These are phyloP conservation scores for Spergularia azorica DNA, from an alignment of 179 eudicot genomes.

Conservation along the genomic window DNA sequence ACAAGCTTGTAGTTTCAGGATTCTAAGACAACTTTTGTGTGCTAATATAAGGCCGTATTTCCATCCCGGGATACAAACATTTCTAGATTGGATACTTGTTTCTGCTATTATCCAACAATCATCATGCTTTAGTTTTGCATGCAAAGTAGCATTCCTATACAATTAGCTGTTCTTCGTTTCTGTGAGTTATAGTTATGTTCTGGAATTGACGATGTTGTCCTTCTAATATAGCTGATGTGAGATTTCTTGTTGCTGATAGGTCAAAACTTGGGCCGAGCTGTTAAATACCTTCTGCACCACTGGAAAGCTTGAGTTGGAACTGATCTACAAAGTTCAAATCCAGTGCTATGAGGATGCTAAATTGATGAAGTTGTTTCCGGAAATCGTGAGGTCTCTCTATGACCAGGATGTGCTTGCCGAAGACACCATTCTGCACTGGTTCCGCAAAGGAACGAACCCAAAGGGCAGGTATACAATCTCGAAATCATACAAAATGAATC, in stretches of 20 bases:
- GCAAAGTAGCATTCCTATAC: too few relatives aligned
- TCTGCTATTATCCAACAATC: neutral
- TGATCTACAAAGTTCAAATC: constrained; percentile 88
- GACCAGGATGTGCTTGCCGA: constrained; percentile 98
- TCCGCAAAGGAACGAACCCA: constrained; percentile 82
- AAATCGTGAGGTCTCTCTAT: constrained; percentile 85
- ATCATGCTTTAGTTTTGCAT: neutral
- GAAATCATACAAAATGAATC: neutral
- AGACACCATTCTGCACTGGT: constrained; percentile 96
- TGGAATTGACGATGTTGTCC: neutral
- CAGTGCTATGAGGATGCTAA: constrained; percentile 98
- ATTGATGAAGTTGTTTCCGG: constrained; percentile 95
- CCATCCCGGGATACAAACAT: too few relatives aligned
- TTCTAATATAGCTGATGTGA: constrained; percentile 13
- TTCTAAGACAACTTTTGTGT: too few relatives aligned
- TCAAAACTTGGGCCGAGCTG: constrained; percentile 84
- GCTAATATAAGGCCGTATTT: too few relatives aligned
- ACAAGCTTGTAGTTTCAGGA: too few relatives aligned
- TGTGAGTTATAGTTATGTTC: neutral
- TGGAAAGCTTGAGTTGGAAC: constrained; percentile 92
- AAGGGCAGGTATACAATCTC: constrained; percentile 68
- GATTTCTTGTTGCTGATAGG: constrained; percentile 43
- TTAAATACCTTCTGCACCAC: constrained; percentile 87
- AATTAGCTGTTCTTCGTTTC: neutral
- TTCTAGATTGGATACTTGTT: too few relatives aligned